Evolutionary conservation across 805 yeast genomes (phyloP).

Genomic region (Clavispora phyllophila): DNA sequence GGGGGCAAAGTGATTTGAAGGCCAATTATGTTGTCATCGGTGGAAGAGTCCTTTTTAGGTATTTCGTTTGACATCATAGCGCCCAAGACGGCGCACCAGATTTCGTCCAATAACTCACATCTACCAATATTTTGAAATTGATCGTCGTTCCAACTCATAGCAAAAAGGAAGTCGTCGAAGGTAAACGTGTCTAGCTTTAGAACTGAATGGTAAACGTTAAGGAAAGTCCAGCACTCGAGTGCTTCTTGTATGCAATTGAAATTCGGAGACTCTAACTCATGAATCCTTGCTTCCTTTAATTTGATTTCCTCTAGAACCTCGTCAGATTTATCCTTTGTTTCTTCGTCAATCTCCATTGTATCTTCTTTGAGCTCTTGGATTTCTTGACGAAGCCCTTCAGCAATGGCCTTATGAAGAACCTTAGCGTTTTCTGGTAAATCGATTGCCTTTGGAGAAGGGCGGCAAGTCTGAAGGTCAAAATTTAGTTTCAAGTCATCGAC

Average conservation of each 20-base stretch:
- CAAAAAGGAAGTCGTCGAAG: conserved; percentile 70
- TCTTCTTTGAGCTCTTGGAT: conserved; percentile 3
- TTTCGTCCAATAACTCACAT: conserved; percentile 56
- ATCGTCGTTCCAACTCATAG: conserved; percentile 42
- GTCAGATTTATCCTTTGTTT: neutral
- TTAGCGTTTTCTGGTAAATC: conserved; percentile 12
- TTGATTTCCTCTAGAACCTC: neutral
- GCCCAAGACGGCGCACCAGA: conserved; percentile 61
- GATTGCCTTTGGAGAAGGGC: conserved; percentile 10
- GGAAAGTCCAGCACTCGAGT: conserved; percentile 69
- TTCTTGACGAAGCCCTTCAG: conserved; percentile 7
- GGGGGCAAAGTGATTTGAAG: neutral
- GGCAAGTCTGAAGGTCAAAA: conserved; percentile 14
- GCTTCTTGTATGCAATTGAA: conserved; percentile 35
- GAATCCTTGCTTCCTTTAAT: neutral
- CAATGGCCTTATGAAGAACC: conserved; percentile 5
- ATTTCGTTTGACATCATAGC: conserved; percentile 43
- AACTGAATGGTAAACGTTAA: conserved; percentile 64
- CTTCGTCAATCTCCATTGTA: neutral
- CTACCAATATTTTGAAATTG: conserved; percentile 38
- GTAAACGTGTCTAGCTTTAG: conserved; percentile 67
- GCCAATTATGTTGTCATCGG: conserved; percentile 6
- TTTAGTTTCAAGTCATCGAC: conserved; percentile 13
- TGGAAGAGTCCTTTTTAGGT: conserved; percentile 12
- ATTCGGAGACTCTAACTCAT: neutral